These are phyloP conservation scores for Backusella tarrabulga DNA, from an alignment of 192 early-diverging fungal genomes.

Conservation along the genomic window DNA sequence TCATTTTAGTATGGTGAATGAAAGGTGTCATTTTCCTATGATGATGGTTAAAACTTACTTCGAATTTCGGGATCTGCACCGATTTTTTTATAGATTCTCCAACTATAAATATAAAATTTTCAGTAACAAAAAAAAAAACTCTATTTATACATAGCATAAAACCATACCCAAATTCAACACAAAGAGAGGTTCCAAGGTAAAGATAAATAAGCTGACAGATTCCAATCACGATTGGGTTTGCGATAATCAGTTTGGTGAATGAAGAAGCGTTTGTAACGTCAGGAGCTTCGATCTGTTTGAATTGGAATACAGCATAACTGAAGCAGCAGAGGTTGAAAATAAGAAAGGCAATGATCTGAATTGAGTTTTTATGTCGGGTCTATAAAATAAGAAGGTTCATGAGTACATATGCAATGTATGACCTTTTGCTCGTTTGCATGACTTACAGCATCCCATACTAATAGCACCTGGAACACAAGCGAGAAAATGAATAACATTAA, in stretches of 20 bases:
- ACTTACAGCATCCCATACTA: constrained; percentile 72
- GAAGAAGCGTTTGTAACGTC: not conserved
- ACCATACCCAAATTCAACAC: constrained; percentile 60
- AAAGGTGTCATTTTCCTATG: not conserved
- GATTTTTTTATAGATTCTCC: constrained; percentile 63
- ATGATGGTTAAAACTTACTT: constrained; percentile 39
- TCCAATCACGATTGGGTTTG: constrained; percentile 57
- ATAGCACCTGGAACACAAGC: constrained; percentile 64
- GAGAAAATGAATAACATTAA: constrained; percentile 71
- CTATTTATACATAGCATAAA: not conserved
- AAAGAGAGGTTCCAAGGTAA: constrained; percentile 52
- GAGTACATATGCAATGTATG: not conserved
- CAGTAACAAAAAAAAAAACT: not conserved
- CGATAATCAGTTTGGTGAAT: constrained; percentile 45
- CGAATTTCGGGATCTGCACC: constrained; percentile 60
- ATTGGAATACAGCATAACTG: constrained; percentile 69
- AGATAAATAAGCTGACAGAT: constrained; percentile 46
- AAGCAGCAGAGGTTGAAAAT: constrained; percentile 68
- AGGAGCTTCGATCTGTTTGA: constrained; percentile 49
- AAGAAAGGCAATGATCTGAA: constrained; percentile 68
- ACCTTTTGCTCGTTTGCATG: constrained; percentile 2
- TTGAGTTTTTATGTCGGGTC: constrained; percentile 70
- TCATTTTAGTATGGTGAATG: not conserved
- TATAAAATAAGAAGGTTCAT: constrained; percentile 28
- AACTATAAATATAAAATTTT: constrained; percentile 32